Evolutionary conservation across 2,329 filamentous ascomycete species (phyloP), one percentile per base, ranked within the genome.

Genomic region (Paecilomyces dactylethromorphus): DNA sequence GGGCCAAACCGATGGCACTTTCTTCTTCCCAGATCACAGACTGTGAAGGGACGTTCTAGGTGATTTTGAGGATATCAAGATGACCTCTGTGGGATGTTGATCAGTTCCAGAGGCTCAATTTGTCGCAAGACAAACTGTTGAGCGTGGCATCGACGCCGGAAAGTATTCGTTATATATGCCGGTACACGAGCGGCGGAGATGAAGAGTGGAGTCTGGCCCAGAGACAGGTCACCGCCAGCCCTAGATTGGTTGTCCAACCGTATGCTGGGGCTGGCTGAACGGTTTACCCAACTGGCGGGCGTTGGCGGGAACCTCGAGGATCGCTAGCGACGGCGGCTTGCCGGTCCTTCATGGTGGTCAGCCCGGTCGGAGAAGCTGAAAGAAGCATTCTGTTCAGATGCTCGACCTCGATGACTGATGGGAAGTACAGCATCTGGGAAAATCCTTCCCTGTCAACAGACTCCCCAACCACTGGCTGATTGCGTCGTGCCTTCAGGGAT

Each of bases 151-250:
- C 18, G 32, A 45, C 39, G 5, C 8, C n/a, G 39, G 39, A 21
- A 18, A n/a, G 39, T 10, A 18, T 45, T 45, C 39, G n/a, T 45
- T 45, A 45, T 45, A 45, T 45, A n/a, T 45, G 39, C 39, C 5
- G n/a, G 21, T 18, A 18, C 39, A 45, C 39, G 15, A 45, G n/a
- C 39, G 4, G 39, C 39, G 10, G n/a, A 45, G 2, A 45, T 18
- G 15, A 45, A 52, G 69, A 59, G 59, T 45, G 11, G 21, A 39
- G 32, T 18, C 35, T 45, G 15, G 24, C 35, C n/a, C 15, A 45
- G 35, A n/a, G 35, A 18, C 35, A 18, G 39, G 8, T 45, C 39
- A 45, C 39, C 39, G 39, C 39, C 39, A 45, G 39, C 39, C 39
- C 39, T 18, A 18, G 39, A 6, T 3, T 45, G 15, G 18, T 21